Conservation (phyloP, 78 protist genomes). For the Dictyostelium capitatum region DNA sequence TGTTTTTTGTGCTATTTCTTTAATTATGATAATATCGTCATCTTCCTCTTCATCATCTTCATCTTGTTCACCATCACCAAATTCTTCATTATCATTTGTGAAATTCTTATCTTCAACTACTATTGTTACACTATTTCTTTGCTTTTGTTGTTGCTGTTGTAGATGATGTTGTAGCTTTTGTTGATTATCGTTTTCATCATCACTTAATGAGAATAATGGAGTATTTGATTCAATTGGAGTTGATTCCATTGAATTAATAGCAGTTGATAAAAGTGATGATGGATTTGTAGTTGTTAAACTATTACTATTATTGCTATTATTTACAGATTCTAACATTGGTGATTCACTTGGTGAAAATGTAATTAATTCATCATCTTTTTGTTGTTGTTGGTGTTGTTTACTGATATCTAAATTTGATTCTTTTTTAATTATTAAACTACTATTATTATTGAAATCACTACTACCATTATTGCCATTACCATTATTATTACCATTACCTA, state of each 20-base stretch:
- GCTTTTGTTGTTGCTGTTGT: too few relatives aligned
- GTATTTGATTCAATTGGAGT: neutral
- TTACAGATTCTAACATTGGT: neutral
- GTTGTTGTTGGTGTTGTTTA: neutral
- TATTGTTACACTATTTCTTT: too few relatives aligned
- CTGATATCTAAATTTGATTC: neutral
- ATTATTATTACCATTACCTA: neutral
- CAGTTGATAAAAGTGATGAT: constrained; percentile 7
- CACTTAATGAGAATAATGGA: neutral
- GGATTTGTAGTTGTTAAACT: neutral
- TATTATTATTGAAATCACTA: neutral
- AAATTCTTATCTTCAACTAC: neutral
- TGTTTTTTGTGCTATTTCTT: neutral
- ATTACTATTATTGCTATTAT: neutral
- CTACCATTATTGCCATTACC: neutral
- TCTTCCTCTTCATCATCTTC: neutral
- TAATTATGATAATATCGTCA: neutral
- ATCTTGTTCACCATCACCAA: neutral
- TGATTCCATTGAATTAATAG: neutral
- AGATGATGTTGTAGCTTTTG: too few relatives aligned
- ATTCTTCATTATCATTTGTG: neutral
- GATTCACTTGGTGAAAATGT: neutral
- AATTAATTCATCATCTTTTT: neutral
- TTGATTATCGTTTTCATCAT: neutral
- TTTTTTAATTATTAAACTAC: neutral